Evolutionary conservation across 169 alveolate species (phyloP), one percentile per base, ranked within the genome.

Genomic region (Plasmodium gaboni): DNA sequence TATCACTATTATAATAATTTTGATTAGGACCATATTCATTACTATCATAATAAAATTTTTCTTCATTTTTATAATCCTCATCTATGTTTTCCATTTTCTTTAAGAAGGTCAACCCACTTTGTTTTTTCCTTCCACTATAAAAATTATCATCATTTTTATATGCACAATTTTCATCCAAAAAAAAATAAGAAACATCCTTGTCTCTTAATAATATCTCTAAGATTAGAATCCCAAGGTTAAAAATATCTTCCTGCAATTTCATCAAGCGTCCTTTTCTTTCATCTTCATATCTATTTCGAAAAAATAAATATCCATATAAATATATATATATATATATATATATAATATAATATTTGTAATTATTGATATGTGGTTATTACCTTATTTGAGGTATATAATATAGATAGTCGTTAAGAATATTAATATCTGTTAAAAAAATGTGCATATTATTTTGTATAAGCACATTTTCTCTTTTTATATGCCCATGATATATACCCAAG

Each of bases 381-480:
- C 89, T 46, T 7, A 78, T 70, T 28, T 70, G 28, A 17, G 89
- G 89, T 26, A 78, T 78, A 46, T 10, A 78, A 17, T 78, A 78
- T 12, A 78, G 59, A 13, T 78, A 78, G 12, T 63, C 67, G 38
- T 78, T 78, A 57, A 78, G 26, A n/a, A 78, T 78, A 19, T 65
- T 67, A 19, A 92, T 73, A 32, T 92, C 94, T n/a, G 94, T 92
- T 92, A 92, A 22, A 53, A 78, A 76, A 2, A 87, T 50, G 44
- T 74, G 70, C 69, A 76, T 88, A 24, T 72, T 46, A 17, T 92
- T 91, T 59, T 86, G 88, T 22, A 87, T 67, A 2, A 92, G 53
- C 24, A 92, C 71, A 50, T 92, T 92, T 73, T 92, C 94, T 22
- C 76, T 87, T 69, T 92, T 92, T 38, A 92, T 85, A 32, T 92